Evolutionary conservation across 805 yeast genomes (phyloP).

Genomic region (Kurtzmaniella cleridarum): DNA sequence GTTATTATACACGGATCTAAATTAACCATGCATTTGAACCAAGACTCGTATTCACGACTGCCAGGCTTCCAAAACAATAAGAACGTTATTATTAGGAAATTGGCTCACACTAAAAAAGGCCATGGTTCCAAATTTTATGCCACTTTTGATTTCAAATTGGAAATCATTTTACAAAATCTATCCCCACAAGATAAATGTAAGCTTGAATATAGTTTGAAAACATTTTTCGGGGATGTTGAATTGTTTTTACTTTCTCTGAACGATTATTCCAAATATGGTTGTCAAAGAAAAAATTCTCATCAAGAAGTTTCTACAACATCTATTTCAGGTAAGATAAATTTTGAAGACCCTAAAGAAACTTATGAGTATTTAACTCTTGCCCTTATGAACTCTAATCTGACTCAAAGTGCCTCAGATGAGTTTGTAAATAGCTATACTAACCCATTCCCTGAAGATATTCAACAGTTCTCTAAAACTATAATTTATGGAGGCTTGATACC

Average conservation of each 20-base stretch:
- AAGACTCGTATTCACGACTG: slow-evolving; percentile 1
- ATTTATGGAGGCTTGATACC: too few species aligned
- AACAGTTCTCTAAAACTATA: too few species aligned
- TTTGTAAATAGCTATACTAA: slow-evolving; percentile 2
- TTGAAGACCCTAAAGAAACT: slow-evolving; percentile 8
- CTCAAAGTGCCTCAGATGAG: slow-evolving; percentile 4
- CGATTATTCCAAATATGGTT: background rate
- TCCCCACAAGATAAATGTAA: slow-evolving; percentile 4
- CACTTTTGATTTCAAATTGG: slow-evolving; percentile 7
- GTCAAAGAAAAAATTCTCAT: background rate
- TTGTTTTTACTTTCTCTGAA: background rate
- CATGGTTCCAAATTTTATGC: slow-evolving; percentile 15
- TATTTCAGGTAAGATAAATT: background rate
- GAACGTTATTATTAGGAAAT: slow-evolving; percentile 4
- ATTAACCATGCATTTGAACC: background rate
- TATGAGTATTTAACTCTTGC: slow-evolving; percentile 16
- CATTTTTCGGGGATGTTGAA: slow-evolving; percentile 2
- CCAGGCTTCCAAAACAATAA: slow-evolving; percentile 3
- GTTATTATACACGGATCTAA: background rate
- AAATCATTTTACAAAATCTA: slow-evolving; percentile 4
- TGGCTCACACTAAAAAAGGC: slow-evolving; percentile 13
- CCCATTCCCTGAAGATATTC: background rate
- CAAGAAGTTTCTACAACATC: background rate
- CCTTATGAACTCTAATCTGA: slow-evolving; percentile 12
- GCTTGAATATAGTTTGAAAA: slow-evolving; percentile 1